Conservation (phyloP, 495 filamentous ascomycete species). For the Aspergillus sparsus region DNA sequence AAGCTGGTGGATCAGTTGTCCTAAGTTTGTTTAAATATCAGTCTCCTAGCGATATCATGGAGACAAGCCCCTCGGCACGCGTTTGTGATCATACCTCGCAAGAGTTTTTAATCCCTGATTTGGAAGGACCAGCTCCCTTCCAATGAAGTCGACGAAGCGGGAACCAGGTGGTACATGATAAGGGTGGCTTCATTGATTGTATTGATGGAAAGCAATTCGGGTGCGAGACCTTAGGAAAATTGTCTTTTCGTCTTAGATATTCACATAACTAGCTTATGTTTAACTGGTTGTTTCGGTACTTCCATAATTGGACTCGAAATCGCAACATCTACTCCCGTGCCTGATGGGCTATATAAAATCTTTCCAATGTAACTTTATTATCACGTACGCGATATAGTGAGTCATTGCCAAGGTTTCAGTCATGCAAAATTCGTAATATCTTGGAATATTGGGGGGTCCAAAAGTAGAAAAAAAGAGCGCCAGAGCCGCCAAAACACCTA, state of each 20-base stretch:
- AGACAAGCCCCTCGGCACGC: conserved; percentile 10
- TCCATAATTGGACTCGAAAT: not conserved
- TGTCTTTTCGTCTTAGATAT: conserved; percentile 30
- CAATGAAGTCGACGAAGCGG: not conserved
- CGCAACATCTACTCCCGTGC: no score
- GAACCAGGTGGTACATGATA: conserved; percentile 13
- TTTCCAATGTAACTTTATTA: no score
- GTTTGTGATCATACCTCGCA: conserved; percentile 15
- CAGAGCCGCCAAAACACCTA: no score
- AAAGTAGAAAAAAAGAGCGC: no score
- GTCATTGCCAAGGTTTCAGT: no score
- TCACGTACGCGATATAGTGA: no score
- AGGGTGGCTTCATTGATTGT: conserved; percentile 13
- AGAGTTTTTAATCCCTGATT: conserved; percentile 6
- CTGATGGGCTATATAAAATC: no score
- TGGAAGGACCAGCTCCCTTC: not conserved
- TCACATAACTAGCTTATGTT: conserved; percentile 29
- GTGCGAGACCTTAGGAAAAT: conserved; percentile 21
- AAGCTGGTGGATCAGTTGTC: conserved; percentile 13
- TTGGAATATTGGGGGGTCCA: no score
- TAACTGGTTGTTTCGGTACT: conserved; percentile 18
- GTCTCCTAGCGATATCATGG: conserved; percentile 8
- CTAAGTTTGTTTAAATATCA: conserved; percentile 17
- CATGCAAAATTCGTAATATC: no score
- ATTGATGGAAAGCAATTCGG: conserved; percentile 16